A percentile compares a stretch with the other conserved stretches of the same genome.
phyloP scores from a whole-genome alignment of 345 rosid species.

The Trapa bicornis region DNA sequence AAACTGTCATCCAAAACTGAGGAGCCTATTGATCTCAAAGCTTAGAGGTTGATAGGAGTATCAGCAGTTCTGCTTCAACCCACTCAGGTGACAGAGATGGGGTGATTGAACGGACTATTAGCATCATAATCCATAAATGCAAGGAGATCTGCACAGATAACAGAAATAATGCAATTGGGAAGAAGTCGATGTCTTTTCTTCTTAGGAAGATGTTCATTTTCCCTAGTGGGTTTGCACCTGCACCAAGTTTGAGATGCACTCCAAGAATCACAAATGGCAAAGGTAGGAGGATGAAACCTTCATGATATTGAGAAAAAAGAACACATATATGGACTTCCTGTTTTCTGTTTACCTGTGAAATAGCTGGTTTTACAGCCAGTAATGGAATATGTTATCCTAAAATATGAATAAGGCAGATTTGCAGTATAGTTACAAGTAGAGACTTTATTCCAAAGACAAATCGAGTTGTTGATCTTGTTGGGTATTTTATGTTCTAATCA shows the following conservation, averaged over 20 bases:
- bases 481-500: not conserved
- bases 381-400: too few species aligned
- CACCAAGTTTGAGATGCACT: constrained; percentile 62
- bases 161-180: constrained; percentile 46
- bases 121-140: constrained; percentile 77
- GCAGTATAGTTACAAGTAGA: too few species aligned
- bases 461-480: not conserved
- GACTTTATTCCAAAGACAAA: too few species aligned
- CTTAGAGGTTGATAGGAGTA: constrained; percentile 75
- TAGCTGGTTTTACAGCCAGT: not conserved
- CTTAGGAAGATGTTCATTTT: constrained; percentile 80
- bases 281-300: constrained; percentile 30
- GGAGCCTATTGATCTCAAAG: constrained; percentile 55
- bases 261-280: constrained; percentile 89
- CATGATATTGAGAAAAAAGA: not conserved
- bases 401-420: too few species aligned
- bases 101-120: constrained; percentile 78
- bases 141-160: constrained; percentile 69
- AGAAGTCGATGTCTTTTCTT: constrained; percentile 58
- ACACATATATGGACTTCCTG: too few species aligned
- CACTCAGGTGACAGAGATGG: constrained; percentile 43
- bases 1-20: constrained; percentile 42
- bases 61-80: constrained; percentile 32
- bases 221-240: constrained; percentile 50
- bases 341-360: too few species aligned